These are phyloP conservation scores for Ceratobasidium sp. DNA, from an alignment of 1,284 basidiomycete species.

Conservation along the genomic window DNA sequence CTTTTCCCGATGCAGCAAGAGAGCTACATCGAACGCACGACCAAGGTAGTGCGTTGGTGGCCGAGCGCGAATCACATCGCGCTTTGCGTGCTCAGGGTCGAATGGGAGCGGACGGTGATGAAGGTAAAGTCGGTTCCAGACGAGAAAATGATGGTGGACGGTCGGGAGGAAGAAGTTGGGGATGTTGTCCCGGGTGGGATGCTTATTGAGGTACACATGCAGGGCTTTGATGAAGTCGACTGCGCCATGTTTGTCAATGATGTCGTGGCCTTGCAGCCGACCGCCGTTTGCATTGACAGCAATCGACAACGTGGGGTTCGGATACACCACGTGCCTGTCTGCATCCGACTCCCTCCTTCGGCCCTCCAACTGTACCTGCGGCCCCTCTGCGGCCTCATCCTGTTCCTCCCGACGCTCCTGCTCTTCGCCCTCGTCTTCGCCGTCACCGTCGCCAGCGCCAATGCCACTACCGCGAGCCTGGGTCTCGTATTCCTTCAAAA, in stretches of 20 bases:
- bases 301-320: not conserved
- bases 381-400: not conserved
- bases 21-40: slow-evolving; percentile 1
- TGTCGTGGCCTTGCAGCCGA: not conserved
- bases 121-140: slow-evolving; percentile 33
- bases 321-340: not conserved
- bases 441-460: too few species aligned
- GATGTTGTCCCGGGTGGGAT: not conserved
- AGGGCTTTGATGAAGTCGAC: not conserved
- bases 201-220: not conserved
- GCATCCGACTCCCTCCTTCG: not conserved
- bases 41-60: slow-evolving; percentile 49
- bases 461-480: too few species aligned
- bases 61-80: slow-evolving; percentile 28
- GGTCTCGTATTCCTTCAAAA: too few species aligned
- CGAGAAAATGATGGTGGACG: slow-evolving; percentile 1
- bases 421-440: too few species aligned
- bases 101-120: slow-evolving; percentile 9
- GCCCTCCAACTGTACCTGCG: not conserved
- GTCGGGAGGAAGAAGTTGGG: not conserved
- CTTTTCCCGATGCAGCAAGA: not conserved
- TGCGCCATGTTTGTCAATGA: not conserved
- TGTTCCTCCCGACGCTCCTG: too few species aligned
- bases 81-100: not conserved
- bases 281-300: not conserved